Evolutionary conservation across 2,329 filamentous ascomycete genomes (phyloP).

Genomic region (Colletotrichum sp.): DNA sequence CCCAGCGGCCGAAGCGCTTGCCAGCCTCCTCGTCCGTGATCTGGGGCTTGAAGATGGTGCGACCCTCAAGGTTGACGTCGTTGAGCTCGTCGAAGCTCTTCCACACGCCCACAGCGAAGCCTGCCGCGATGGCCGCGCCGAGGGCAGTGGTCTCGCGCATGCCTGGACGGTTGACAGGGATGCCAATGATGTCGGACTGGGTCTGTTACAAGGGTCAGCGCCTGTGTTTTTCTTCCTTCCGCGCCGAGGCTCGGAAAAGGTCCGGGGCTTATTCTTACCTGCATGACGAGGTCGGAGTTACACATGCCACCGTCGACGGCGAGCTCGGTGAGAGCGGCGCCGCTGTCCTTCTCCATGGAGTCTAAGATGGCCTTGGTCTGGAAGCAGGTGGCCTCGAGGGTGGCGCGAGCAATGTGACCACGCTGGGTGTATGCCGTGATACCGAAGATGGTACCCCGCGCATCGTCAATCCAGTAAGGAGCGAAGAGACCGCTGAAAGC

Average conservation of each 20-base stretch:
- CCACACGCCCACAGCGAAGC: constrained; percentile 79
- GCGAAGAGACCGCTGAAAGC: constrained; percentile 83
- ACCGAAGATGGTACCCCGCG: constrained; percentile 79
- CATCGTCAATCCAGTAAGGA: constrained; percentile 86
- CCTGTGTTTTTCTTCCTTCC: not conserved
- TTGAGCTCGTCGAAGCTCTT: constrained; percentile 74
- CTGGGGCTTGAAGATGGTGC: constrained; percentile 71
- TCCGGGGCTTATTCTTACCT: constrained; percentile 35
- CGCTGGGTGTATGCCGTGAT: constrained; percentile 79
- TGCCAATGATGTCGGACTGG: constrained; percentile 81
- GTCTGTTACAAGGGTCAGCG: constrained; percentile 48
- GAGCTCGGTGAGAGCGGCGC: constrained; percentile 73
- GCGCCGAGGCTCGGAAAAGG: constrained; percentile 4
- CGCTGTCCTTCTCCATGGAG: constrained; percentile 81
- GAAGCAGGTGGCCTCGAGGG: constrained; percentile 81
- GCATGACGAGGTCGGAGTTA: constrained; percentile 82
- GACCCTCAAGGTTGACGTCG: constrained; percentile 72
- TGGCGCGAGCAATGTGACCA: constrained; percentile 80
- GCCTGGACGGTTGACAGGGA: constrained; percentile 76
- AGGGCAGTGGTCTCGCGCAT: constrained; percentile 87
- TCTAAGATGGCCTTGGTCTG: constrained; percentile 83
- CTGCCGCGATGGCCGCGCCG: constrained; percentile 82
- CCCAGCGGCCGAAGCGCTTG: constrained; percentile 74
- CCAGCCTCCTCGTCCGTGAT: constrained; percentile 64
- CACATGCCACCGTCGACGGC: constrained; percentile 86